These are phyloP conservation scores for Xylaria curta DNA, from an alignment of 495 filamentous ascomycete genomes.

Conservation along the genomic window DNA sequence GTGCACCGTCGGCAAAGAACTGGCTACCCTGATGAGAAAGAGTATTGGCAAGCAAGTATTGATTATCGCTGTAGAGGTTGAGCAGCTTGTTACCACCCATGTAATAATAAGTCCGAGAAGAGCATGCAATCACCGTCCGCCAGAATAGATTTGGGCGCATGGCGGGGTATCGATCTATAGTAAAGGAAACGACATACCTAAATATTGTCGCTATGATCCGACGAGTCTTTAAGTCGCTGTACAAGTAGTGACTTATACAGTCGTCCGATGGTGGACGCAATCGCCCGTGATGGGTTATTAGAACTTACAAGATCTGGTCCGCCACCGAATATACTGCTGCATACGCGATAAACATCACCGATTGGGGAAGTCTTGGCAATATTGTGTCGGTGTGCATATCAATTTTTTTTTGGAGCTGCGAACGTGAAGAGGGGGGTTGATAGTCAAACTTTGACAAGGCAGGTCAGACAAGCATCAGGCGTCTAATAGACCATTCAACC, in stretches of 20 bases:
- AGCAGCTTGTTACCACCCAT: not conserved
- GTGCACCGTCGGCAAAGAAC: not conserved
- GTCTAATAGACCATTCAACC: constrained; percentile 22
- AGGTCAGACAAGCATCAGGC: constrained; percentile 17
- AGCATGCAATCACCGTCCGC: not conserved
- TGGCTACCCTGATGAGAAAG: not conserved
- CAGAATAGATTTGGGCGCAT: too few relatives aligned
- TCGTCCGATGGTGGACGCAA: not conserved
- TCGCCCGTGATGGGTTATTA: not conserved
- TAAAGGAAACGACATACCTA: not conserved
- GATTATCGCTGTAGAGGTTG: not conserved
- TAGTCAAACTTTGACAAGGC: not conserved
- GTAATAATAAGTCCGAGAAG: constrained; percentile 3
- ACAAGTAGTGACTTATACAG: not conserved
- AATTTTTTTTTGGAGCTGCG: constrained; percentile 22
- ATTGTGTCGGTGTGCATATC: constrained; percentile 17
- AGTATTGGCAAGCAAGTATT: constrained; percentile 3
- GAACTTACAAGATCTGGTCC: not conserved
- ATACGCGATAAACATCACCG: not conserved
- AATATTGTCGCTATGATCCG: not conserved
- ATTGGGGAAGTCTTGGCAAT: not conserved
- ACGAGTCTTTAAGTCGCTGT: not conserved
- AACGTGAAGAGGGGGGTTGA: not conserved
- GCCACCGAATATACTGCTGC: not conserved
- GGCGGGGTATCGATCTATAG: not conserved